These are phyloP conservation scores for Hansenula sp. DNA, from an alignment of 1,139 yeast genomes.

Conservation along the genomic window DNA sequence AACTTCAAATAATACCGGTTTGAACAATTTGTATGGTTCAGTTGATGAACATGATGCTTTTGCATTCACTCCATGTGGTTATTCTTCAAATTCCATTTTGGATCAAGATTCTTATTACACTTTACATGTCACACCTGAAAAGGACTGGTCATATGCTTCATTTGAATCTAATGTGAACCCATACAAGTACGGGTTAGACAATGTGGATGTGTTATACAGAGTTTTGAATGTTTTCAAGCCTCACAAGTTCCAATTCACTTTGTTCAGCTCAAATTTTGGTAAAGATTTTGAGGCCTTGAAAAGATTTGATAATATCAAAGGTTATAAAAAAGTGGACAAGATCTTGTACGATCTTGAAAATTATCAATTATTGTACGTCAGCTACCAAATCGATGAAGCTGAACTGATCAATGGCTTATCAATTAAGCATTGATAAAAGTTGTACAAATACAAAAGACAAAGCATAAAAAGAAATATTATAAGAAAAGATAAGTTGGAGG, in stretches of 20 bases:
- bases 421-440: background rate
- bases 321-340: constrained; percentile 63
- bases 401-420: constrained; percentile 13
- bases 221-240: constrained; percentile 71
- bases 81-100: constrained; percentile 78
- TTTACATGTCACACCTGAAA: constrained; percentile 90
- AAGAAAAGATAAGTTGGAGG: too few relatives aligned
- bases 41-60: constrained; percentile 72
- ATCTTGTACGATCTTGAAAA: constrained; percentile 67
- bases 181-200: constrained; percentile 36
- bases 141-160: constrained; percentile 93
- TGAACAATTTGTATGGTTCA: constrained; percentile 53
- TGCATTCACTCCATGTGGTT: constrained; percentile 95
- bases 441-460: background rate
- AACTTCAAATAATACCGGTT: constrained; percentile 57
- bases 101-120: constrained; percentile 73
- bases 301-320: constrained; percentile 34
- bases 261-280: constrained; percentile 32
- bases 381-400: constrained; percentile 24
- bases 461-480: background rate
- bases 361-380: constrained; percentile 40
- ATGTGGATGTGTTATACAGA: constrained; percentile 48
- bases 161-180: constrained; percentile 83
- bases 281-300: constrained; percentile 35
- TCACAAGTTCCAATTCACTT: constrained; percentile 69